phyloP scores from a whole-genome alignment of 129 eudicot species.

The Helichrysum umbraculigerum region DNA sequence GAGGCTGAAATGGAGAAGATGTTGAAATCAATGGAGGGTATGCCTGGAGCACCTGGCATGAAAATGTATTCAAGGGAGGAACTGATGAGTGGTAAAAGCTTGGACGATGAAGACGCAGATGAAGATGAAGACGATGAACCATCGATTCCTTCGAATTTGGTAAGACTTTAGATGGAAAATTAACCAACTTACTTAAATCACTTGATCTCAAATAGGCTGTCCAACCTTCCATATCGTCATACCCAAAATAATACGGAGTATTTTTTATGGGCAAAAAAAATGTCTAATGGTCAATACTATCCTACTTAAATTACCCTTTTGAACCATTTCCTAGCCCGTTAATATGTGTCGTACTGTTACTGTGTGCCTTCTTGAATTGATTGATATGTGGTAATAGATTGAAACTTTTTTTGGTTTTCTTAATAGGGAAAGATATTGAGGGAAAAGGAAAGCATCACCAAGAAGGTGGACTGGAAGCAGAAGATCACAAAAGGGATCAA shows the following conservation, averaged over 20 bases:
- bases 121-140: slow-evolving; percentile 68
- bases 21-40: slow-evolving; percentile 91
- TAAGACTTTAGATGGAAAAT: slow-evolving; percentile 20
- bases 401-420: neutral
- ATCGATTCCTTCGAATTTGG: slow-evolving; percentile 69
- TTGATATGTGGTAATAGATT: too few relatives aligned
- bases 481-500: slow-evolving; percentile 49
- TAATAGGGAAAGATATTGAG: slow-evolving; percentile 67
- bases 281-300: neutral
- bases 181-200: neutral
- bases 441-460: slow-evolving; percentile 47
- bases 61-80: slow-evolving; percentile 97
- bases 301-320: neutral
- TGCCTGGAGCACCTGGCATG: slow-evolving; percentile 99
- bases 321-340: neutral
- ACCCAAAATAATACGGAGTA: neutral
- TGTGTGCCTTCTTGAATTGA: neutral
- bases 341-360: too few relatives aligned
- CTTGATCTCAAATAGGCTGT: neutral
- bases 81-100: slow-evolving; percentile 67
- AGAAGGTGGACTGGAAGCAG: slow-evolving; percentile 70
- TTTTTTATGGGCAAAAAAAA: neutral
- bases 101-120: slow-evolving; percentile 80
- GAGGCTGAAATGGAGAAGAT: slow-evolving; percentile 97
- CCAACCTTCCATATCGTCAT: neutral